phyloP scores from a whole-genome alignment of 176 grass and related monocot species.

The Oryza meyeriana region DNA sequence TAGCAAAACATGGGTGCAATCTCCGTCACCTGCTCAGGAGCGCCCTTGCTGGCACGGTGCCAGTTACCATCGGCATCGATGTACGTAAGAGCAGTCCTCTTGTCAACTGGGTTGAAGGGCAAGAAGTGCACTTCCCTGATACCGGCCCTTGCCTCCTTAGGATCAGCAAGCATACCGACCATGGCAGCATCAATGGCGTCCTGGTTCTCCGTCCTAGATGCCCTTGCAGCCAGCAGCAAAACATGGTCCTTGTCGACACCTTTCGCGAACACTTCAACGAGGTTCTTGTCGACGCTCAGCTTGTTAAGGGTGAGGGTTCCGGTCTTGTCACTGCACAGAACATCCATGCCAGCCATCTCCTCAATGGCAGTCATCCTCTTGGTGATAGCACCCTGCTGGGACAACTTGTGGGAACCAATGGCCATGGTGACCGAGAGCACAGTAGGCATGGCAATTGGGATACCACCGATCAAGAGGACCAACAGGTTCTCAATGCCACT shows the following conservation, averaged over 20 bases:
- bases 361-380: constrained; percentile 99
- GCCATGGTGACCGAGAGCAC: constrained; percentile 96
- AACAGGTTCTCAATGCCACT: constrained; percentile 83
- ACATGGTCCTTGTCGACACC: constrained; percentile 92
- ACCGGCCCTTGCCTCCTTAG: constrained; percentile 95
- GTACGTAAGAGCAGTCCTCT: constrained; percentile 97
- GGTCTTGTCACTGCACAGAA: constrained; percentile 95
- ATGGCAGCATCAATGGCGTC: constrained; percentile 97
- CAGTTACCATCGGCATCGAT: constrained; percentile 71
- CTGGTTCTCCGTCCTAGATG: constrained; percentile 91
- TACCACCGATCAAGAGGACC: constrained; percentile 96
- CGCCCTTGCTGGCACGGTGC: constrained; percentile 97
- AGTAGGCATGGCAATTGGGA: constrained; percentile 96
- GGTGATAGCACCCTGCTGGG: constrained; percentile 94
- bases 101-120: constrained; percentile 98
- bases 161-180: constrained; percentile 99
- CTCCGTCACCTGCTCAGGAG: constrained; percentile 81
- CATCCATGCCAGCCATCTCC: constrained; percentile 97
- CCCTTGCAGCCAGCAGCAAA: constrained; percentile 68
- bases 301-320: constrained; percentile 96
- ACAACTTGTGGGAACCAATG: constrained; percentile 94
- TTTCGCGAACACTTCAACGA: constrained; percentile 77
- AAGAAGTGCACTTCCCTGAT: constrained; percentile 96
- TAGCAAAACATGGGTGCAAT: neutral
- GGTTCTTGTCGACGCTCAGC: constrained; percentile 88